Base-by-base conservation (phyloP, 1,284 basidiomycete species). In the Limonomyces culmigenus region DNA sequence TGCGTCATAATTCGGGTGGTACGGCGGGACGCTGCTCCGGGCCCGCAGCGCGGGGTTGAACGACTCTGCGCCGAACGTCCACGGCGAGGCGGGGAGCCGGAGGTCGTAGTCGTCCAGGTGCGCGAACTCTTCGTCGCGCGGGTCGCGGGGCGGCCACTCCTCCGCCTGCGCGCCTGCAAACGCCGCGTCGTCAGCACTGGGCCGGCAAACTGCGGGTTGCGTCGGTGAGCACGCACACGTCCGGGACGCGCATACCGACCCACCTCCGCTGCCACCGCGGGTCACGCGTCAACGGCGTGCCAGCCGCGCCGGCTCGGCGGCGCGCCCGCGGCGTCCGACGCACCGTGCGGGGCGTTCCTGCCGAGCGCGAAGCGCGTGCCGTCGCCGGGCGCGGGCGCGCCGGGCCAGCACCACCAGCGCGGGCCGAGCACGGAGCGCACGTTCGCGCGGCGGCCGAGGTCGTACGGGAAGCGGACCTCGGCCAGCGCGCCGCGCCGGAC, bases 401-500 rank as follows among this genome's bases (percentile, higher is more conserved):
- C 70, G 1, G 87, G 85, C 57, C 77, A 85, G 45, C 86, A 85
- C 92, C 92, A 97, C 3, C 77, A 41, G 17, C 80, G 53, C 1
- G 76, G 70, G 36, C 93, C 93, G 1, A 97, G 62, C 4, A 95
- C 66, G 5, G 81, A 68, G 40, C 70, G 61, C 15, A 91, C 57
- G 47, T 98, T 98, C 30, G 62, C 57, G 43, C 68, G 51, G 30
- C 59, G 47, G 5, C 89, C 89, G 34, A 97, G 59, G 52, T 93
- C 74, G n/a, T n/a, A 98, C 36, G 93, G 93, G 50, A 91, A 98
- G 52, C 83, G 86, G 50, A 93, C 64, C 57, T 89, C 83, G 36
- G 67, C 70, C 42, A 97, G 81, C 55, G 83, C 84, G 2, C 92
- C 93, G 40, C 81, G 62, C 11, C 84, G 70, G 32, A 89, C 73